Conservation (phyloP, 768 basidiomycete genomes). For the Porpolomopsis calyptriformis region DNA sequence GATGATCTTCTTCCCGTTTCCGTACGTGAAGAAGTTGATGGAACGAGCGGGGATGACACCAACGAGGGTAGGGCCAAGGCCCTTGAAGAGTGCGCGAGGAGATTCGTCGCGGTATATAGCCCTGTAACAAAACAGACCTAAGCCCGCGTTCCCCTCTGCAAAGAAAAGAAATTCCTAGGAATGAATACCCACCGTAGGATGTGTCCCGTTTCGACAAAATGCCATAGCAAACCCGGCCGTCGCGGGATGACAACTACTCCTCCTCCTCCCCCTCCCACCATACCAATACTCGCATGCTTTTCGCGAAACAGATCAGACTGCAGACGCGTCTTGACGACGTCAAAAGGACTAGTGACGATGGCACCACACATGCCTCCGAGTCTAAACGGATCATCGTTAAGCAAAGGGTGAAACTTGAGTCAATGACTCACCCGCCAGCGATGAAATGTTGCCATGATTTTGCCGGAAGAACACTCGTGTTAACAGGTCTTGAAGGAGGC, state of each 20-base stretch:
- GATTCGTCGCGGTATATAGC: constrained; percentile 88
- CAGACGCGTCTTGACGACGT: constrained; percentile 94
- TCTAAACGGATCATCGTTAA: constrained; percentile 29
- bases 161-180: neutral
- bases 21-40: constrained; percentile 97
- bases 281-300: constrained; percentile 28
- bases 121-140: constrained; percentile 37
- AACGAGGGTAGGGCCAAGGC: constrained; percentile 87
- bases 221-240: constrained; percentile 58
- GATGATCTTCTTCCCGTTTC: constrained; percentile 88
- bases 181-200: constrained; percentile 72
- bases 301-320: constrained; percentile 76
- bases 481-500: constrained; percentile 22
- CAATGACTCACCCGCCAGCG: constrained; percentile 66
- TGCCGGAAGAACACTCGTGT: constrained; percentile 40
- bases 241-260: constrained; percentile 30
- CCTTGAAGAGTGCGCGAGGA: constrained; percentile 82
- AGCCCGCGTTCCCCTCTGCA: neutral
- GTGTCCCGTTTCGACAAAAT: constrained; percentile 90
- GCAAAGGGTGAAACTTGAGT: constrained; percentile 2
- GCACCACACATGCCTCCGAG: constrained; percentile 97
- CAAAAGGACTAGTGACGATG: constrained; percentile 93
- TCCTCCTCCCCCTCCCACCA: constrained; percentile 28
- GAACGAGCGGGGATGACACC: constrained; percentile 93
- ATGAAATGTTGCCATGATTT: constrained; percentile 81